Conservation (phyloP, 108 stramenopile genomes). For the Cyclotella cryptica region DNA sequence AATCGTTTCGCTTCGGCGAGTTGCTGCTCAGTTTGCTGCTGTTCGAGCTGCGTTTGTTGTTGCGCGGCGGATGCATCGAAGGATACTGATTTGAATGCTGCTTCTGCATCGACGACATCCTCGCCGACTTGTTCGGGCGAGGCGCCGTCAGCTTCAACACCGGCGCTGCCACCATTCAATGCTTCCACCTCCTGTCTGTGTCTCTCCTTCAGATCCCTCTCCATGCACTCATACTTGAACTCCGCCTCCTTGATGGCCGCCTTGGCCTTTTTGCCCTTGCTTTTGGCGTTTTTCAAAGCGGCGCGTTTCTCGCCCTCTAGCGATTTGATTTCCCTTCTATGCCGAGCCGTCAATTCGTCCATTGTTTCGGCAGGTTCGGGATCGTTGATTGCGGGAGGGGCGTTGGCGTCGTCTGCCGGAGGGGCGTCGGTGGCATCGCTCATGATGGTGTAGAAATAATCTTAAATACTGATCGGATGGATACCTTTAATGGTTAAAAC, state of each 20-base stretch:
- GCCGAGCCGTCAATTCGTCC: constrained; percentile 61
- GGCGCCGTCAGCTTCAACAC: constrained; percentile 1
- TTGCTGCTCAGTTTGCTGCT: constrained; percentile 28
- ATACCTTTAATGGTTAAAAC: no score
- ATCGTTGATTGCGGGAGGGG: background rate
- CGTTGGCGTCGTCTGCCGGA: background rate
- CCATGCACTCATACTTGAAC: constrained; percentile 53
- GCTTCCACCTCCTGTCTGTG: constrained; percentile 46
- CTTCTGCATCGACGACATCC: constrained; percentile 13
- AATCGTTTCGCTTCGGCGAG: constrained; percentile 58
- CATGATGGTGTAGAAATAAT: no score
- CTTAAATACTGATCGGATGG: no score
- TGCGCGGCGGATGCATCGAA: constrained; percentile 27
- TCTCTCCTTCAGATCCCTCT: constrained; percentile 51
- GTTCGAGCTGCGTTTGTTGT: background rate
- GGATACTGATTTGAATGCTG: constrained; percentile 16
- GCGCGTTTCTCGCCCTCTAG: constrained; percentile 84
- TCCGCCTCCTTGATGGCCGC: constrained; percentile 59
- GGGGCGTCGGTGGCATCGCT: background rate
- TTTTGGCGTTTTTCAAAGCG: constrained; percentile 83
- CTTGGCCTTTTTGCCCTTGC: constrained; percentile 77
- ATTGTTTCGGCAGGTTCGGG: constrained; percentile 21
- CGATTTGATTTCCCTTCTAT: constrained; percentile 84
- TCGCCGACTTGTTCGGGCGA: constrained; percentile 18
- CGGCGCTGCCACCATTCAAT: constrained; percentile 17